Base-by-base conservation (phyloP, 441 rosid species). In the Croton setiger region DNA sequence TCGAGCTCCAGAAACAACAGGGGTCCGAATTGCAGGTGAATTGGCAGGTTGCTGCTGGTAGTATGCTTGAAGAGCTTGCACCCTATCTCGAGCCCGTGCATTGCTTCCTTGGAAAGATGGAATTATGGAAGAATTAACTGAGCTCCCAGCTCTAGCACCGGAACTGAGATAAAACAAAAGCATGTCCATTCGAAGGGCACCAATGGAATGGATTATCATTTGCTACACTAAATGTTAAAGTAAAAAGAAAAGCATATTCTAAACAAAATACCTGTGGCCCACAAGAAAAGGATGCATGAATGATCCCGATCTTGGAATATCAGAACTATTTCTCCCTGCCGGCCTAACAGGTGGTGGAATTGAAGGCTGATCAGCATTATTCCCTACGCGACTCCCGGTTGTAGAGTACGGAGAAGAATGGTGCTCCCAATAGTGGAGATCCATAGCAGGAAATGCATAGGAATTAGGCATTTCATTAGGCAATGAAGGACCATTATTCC, bases 61-160 rank as follows among this genome's bases (percentile, higher is more conserved):
- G 81, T 90, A 95, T 52, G 97, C 97, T 77, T 92, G 95, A 48
- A 90, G 87, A 31, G 97, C 97, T 78, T 90, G 99, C 67, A 88
- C 88, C 77, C 98, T 82, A 69, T 90, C 96, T 58, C 89, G 87
- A 18, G 88, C 82, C 13, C 92, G 85, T 11, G 89, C 88, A 64
- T 85, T 92, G 81, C 97, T 95, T 68, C 97, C 99, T 12, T 88
- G 95, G 75, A 89, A 95, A 53, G 93, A 89, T 4, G 93, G 91
- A 72, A 85, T 79, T 81, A 89, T 75, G 0, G 92, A 76, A 35
- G 97, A 84, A 63, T 88, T 77, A 53, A 82, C 87, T 43, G 98
- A 87, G 81, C 88, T 87, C 48, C 92, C 93, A 0, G 89, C 83
- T 73, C 97, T 86, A 59, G 86, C 83, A 77, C 84, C 79, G 21